These are phyloP conservation scores for Solanum medicagineum DNA, from an alignment of 257 asterid species.

Conservation along the genomic window DNA sequence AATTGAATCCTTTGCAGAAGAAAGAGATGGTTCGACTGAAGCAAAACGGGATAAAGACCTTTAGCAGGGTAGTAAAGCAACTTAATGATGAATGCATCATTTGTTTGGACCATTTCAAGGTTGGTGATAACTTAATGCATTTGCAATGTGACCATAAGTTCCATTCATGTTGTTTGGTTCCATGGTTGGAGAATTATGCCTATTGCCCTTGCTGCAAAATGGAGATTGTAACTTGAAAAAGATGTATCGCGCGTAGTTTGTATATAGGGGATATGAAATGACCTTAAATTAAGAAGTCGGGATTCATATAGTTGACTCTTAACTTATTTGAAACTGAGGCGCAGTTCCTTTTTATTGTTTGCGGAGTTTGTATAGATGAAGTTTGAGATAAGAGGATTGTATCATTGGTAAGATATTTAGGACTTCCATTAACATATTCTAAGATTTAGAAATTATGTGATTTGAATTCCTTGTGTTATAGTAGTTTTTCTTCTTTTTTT, in stretches of 20 bases:
- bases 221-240: conserved; percentile 16
- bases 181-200: conserved; percentile 3
- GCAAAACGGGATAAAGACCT: not conserved
- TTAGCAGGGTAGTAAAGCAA: not conserved
- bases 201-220: conserved; percentile 15
- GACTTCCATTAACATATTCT: not conserved
- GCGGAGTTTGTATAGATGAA: not conserved
- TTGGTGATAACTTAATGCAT: conserved; percentile 5
- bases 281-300: not conserved
- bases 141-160: conserved; percentile 6
- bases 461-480: not conserved
- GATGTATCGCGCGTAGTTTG: not conserved
- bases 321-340: not conserved
- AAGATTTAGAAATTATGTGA: not conserved
- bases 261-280: not conserved
- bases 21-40: not conserved
- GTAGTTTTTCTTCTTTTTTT: not conserved
- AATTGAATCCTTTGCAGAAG: not conserved
- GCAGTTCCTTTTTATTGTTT: not conserved
- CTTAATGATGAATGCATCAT: conserved; percentile 4
- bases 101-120: conserved; percentile 1
- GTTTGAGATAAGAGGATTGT: not conserved
- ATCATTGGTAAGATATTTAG: not conserved
- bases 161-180: conserved; percentile 10
- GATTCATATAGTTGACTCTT: not conserved